Evolutionary conservation across 768 basidiomycete genomes (phyloP).

Genomic region (Mycena alexandri): DNA sequence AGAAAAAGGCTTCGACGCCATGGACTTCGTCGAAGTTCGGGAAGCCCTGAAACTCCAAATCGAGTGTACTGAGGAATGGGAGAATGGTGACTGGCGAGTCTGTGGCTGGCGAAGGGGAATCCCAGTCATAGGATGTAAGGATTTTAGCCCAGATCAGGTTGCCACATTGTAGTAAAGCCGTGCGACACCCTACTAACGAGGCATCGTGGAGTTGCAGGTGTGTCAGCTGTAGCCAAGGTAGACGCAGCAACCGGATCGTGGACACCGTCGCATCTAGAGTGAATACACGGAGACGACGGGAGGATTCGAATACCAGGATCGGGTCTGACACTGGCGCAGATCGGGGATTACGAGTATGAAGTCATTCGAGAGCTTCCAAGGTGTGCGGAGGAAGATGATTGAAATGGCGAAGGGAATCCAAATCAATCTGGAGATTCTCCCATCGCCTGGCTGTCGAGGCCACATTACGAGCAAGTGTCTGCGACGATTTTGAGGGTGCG

Average conservation of each 20-base stretch:
- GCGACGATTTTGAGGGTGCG: background rate
- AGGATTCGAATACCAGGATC: slow-evolving; percentile 4
- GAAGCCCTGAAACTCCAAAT: background rate
- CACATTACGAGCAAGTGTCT: background rate
- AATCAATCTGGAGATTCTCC: background rate
- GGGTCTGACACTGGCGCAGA: background rate
- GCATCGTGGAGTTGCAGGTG: background rate
- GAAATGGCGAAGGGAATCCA: background rate
- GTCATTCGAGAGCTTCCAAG: slow-evolving; percentile 13
- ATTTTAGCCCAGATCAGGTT: slow-evolving; percentile 11
- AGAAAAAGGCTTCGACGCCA: slow-evolving; percentile 9
- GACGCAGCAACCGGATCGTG: background rate
- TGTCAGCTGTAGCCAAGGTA: slow-evolving; percentile 22
- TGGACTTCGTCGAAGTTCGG: background rate
- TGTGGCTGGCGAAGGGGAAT: background rate
- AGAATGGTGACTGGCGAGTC: slow-evolving; percentile 1
- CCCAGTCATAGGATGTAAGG: slow-evolving; percentile 3
- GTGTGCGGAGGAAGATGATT: background rate
- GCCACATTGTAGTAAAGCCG: slow-evolving; percentile 16
- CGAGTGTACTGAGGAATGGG: slow-evolving; percentile 2
- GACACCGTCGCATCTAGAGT: background rate
- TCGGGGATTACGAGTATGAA: background rate
- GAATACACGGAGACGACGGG: slow-evolving; percentile 14
- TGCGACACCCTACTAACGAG: slow-evolving; percentile 1
- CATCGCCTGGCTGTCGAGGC: background rate